Conservation (phyloP, 2,329 filamentous ascomycete species). For the Cladosporium sp. region DNA sequence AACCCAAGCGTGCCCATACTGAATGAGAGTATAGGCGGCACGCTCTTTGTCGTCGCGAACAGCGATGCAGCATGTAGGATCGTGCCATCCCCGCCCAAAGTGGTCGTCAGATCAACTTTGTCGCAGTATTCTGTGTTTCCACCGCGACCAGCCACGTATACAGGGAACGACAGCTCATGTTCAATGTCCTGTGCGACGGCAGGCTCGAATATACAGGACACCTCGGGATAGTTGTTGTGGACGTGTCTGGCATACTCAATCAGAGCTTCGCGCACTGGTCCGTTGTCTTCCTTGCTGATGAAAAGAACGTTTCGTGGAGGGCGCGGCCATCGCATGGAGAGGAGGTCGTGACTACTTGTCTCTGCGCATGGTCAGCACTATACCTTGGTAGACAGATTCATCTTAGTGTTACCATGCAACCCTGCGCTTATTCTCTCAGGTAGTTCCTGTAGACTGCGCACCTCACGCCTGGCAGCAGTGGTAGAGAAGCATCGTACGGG, state of each 20-base stretch:
- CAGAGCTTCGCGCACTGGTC: constrained; percentile 56
- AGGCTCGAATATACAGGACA: constrained; percentile 81
- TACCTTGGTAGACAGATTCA: neutral
- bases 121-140: constrained; percentile 55
- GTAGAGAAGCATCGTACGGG: constrained; percentile 50
- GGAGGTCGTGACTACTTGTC: constrained; percentile 58
- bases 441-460: constrained; percentile 54
- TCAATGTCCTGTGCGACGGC: constrained; percentile 72
- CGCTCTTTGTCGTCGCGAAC: constrained; percentile 76
- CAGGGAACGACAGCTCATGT: constrained; percentile 67
- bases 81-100: constrained; percentile 89
- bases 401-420: constrained; percentile 57
- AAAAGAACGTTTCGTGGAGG: constrained; percentile 69
- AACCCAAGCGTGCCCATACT: constrained; percentile 97
- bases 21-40: constrained; percentile 90
- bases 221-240: constrained; percentile 72
- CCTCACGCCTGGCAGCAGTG: constrained; percentile 47
- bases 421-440: constrained; percentile 60
- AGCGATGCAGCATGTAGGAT: constrained; percentile 83
- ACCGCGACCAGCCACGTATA: constrained; percentile 54
- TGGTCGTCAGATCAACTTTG: constrained; percentile 86
- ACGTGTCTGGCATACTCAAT: constrained; percentile 68
- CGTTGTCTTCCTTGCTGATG: constrained; percentile 64
- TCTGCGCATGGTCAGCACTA: constrained; percentile 44
- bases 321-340: constrained; percentile 66